Evolutionary conservation across 164 flowering plant genomes (phyloP), one percentile per base, ranked within the genome.

Genomic region (Aristolochia californica): DNA sequence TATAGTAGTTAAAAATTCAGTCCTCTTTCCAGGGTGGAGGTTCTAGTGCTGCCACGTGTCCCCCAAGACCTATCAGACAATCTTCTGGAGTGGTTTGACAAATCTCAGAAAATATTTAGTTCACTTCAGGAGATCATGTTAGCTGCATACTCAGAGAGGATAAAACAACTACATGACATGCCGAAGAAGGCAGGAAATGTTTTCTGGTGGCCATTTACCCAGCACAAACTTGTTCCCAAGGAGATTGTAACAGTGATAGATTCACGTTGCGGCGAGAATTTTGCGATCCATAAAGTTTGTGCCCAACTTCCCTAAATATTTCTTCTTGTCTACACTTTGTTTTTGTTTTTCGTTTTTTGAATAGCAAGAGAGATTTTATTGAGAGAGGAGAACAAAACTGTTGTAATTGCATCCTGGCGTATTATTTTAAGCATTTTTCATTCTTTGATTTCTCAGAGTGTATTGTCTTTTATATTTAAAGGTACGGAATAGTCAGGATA

Each of bases 181-280:
- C 80, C 88, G 56, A 82, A 72, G 66, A 86, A 72, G 61, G 96
- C 97, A 10, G 56, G 68, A 43, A 79, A 83, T 48, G 47, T 81
- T 45, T 74, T 94, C 28, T 94, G 99, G 99, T 94, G 99, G 97
- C 97, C 96, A 27, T 94, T 94, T 66, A 94, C 99, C 63, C 99
- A 94, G 69, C 97, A 94, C 65, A 74, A 68, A 58, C 85, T 84
- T 69, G 90, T 89, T 48, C 78, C 95, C 43, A 75, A 80, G 59
- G 83, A 77, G 60, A 78, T 27, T 43, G 85, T 94, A 54, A 90
- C 99, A 18, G 95, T 94, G 1, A 94, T 94, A 59, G 97, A 94
- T 76, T 94, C 99, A 50, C 91, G 99, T 24, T 85, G 79, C 70
- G 99, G 97, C 5, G 99, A 94, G 66, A 90, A 83, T 68, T 88